Conservation (phyloP, 805 yeast species). For the Cyberlindnera euphorbiae region DNA sequence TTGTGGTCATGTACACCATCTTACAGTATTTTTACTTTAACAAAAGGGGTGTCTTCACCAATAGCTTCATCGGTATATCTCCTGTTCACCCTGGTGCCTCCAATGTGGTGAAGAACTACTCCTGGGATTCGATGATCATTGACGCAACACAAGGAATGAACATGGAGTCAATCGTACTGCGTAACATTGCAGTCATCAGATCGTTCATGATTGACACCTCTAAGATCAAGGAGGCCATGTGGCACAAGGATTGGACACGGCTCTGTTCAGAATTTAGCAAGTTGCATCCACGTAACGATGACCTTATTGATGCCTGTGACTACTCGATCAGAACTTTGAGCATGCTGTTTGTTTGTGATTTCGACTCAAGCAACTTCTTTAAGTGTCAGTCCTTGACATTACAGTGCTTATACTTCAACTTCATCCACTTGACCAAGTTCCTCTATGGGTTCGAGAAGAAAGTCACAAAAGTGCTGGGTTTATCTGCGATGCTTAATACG, state of each 20-base stretch:
- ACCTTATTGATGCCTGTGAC: slow-evolving; percentile 26
- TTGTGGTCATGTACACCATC: slow-evolving; percentile 37
- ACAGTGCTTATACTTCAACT: slow-evolving; percentile 25
- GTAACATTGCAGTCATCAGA: slow-evolving; percentile 32
- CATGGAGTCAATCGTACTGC: slow-evolving; percentile 37
- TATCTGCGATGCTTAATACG: slow-evolving; percentile 8
- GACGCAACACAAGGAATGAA: slow-evolving; percentile 26
- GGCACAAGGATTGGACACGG: slow-evolving; percentile 33
- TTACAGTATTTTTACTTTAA: slow-evolving; percentile 32
- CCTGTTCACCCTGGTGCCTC: slow-evolving; percentile 37
- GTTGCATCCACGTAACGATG: slow-evolving; percentile 20
- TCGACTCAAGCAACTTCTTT: slow-evolving; percentile 22
- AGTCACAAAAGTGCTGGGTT: slow-evolving; percentile 15
- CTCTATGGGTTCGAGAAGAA: slow-evolving; percentile 21
- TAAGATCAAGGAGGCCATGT: slow-evolving; percentile 33
- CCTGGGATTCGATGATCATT: slow-evolving; percentile 29
- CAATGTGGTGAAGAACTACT: slow-evolving; percentile 33
- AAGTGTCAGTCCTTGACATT: slow-evolving; percentile 19
- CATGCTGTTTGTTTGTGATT: slow-evolving; percentile 24
- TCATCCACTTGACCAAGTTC: slow-evolving; percentile 24
- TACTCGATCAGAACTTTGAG: slow-evolving; percentile 23
- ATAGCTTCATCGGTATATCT: slow-evolving; percentile 32
- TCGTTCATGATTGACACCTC: slow-evolving; percentile 31
- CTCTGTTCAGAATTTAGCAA: slow-evolving; percentile 21
- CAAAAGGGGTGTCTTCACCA: slow-evolving; percentile 27